phyloP scores from a whole-genome alignment of 169 alveolate genomes.

The Cryptosporidium ryanae region DNA sequence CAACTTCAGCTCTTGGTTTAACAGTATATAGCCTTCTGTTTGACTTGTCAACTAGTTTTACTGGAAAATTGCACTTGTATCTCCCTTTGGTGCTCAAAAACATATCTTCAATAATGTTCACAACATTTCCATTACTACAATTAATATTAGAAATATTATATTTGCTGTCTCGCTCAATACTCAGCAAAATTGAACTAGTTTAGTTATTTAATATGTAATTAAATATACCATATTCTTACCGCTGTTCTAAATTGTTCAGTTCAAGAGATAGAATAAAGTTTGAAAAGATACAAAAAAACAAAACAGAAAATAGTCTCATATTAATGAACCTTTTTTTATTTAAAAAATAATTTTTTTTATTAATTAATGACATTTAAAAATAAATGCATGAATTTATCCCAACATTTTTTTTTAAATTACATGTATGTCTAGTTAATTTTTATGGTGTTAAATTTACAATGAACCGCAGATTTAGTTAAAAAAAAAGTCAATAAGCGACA shows the following conservation, averaged over 20 bases:
- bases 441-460: too few relatives aligned
- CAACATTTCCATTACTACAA: conserved; percentile 9
- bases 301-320: conserved; percentile 2
- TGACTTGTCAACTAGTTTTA: not conserved
- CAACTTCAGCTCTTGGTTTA: not conserved
- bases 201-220: not conserved
- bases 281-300: conserved; percentile 1
- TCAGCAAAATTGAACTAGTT: conserved; percentile 12
- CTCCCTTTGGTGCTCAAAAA: conserved; percentile 40
- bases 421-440: too few relatives aligned
- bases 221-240: conserved; percentile 5
- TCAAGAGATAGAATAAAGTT: not conserved
- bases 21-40: conserved; percentile 12
- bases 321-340: not conserved
- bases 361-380: too few relatives aligned
- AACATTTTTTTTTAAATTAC: too few relatives aligned
- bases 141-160: not conserved
- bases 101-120: not conserved
- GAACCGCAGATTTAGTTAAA: too few relatives aligned
- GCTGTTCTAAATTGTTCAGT: not conserved
- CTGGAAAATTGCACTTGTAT: conserved; percentile 36
- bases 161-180: conserved; percentile 3
- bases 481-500: too few relatives aligned
- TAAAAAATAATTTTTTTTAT: not conserved
- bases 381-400: too few relatives aligned